phyloP scores from a whole-genome alignment of 2,329 filamentous ascomycete genomes.

The Botryosphaeria dothidea region DNA sequence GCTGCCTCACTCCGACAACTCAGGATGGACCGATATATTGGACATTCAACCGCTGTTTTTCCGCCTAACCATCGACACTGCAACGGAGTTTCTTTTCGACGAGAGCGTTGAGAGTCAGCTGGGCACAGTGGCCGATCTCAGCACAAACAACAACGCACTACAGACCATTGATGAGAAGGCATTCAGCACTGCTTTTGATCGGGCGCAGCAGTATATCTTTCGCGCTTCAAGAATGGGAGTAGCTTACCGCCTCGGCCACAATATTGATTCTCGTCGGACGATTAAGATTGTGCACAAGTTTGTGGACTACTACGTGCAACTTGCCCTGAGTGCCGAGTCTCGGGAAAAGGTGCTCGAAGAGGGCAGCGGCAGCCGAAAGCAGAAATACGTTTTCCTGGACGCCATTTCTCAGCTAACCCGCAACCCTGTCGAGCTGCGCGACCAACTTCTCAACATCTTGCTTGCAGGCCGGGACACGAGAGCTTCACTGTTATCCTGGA shows the following conservation, averaged over 20 bases:
- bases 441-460: constrained; percentile 49
- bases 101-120: too few species aligned
- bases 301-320: constrained; percentile 47
- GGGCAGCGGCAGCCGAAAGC: constrained; percentile 25
- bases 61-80: too few species aligned
- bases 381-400: constrained; percentile 47
- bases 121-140: too few species aligned
- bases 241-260: constrained; percentile 30
- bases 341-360: constrained; percentile 9
- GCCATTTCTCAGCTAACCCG: constrained; percentile 47
- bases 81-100: too few species aligned
- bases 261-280: neutral
- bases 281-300: constrained; percentile 36
- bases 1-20: constrained; percentile 46
- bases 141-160: too few species aligned
- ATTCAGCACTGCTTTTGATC: too few species aligned
- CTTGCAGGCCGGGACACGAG: constrained; percentile 44
- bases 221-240: constrained; percentile 38
- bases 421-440: constrained; percentile 44
- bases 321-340: constrained; percentile 43
- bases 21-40: constrained; percentile 39
- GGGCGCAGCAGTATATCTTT: constrained; percentile 3
- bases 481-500: constrained; percentile 39
- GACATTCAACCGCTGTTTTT: constrained; percentile 48
- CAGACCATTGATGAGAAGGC: too few species aligned